A percentile compares a stretch with the other conserved stretches of the same genome.
Evolutionary conservation across 768 basidiomycete genomes (phyloP).

Genomic region (Hygrocybe coccinea): DNA sequence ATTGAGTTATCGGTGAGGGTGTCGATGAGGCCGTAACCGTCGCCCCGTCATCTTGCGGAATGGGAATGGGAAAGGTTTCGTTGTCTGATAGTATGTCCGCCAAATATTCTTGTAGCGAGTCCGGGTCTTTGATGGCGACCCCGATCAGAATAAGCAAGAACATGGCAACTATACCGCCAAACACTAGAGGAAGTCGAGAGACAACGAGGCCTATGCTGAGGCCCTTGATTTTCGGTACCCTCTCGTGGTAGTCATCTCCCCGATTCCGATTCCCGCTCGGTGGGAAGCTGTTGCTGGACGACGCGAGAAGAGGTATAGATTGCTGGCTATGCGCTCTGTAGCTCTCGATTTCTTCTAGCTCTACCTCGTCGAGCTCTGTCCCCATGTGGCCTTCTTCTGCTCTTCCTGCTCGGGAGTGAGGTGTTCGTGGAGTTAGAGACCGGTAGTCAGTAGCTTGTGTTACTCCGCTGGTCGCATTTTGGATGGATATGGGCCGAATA

Average conservation of each 20-base stretch:
- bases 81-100: constrained; percentile 24
- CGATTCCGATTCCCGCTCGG: constrained; percentile 36
- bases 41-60: background rate
- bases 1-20: constrained; percentile 7
- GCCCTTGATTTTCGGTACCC: constrained; percentile 13
- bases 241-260: constrained; percentile 35
- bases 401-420: constrained; percentile 55
- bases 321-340: constrained; percentile 40
- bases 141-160: constrained; percentile 45
- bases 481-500: constrained; percentile 33
- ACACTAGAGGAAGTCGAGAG: constrained; percentile 38
- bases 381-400: constrained; percentile 51
- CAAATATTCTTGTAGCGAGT: constrained; percentile 41
- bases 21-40: constrained; percentile 8
- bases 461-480: constrained; percentile 30
- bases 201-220: constrained; percentile 22
- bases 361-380: constrained; percentile 41
- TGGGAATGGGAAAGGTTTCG: background rate
- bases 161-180: constrained; percentile 42
- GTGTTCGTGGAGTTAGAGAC: constrained; percentile 53
- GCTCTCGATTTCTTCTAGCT: constrained; percentile 30
- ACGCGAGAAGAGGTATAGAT: constrained; percentile 44
- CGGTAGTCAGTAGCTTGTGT: constrained; percentile 32
- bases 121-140: constrained; percentile 48
- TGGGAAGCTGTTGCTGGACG: constrained; percentile 41